Conservation (phyloP, 257 asterid genomes). For the Scutellaria minor region DNA sequence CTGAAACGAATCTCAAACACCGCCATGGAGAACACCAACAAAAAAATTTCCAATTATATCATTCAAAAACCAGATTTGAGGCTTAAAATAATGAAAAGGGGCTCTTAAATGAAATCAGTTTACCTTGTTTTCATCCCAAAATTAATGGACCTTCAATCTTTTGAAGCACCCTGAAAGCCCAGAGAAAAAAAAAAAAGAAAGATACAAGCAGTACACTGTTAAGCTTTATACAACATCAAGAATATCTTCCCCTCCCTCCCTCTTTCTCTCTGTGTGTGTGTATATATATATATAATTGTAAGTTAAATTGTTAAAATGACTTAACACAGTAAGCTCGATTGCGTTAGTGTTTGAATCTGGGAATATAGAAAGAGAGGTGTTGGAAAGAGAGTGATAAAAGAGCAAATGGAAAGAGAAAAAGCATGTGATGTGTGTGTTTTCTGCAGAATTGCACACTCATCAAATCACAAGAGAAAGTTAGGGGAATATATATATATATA, state of each 20-base stretch:
- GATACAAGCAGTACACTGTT: conserved; percentile 4
- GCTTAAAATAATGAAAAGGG: conserved; percentile 22
- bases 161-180: conserved; percentile 39
- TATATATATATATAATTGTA: not conserved
- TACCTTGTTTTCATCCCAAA: conserved; percentile 43
- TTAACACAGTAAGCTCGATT: conserved; percentile 19
- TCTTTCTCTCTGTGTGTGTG: too few relatives aligned
- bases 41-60: conserved; percentile 21
- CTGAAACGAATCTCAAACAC: conserved; percentile 27
- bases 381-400: not conserved
- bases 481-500: conserved; percentile 21
- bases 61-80: conserved; percentile 51
- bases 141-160: conserved; percentile 44
- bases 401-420: conserved; percentile 19
- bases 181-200: conserved; percentile 23
- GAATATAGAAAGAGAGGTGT: conserved; percentile 19
- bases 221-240: conserved; percentile 8
- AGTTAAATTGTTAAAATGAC: not conserved
- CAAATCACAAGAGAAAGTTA: conserved; percentile 37
- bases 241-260: not conserved
- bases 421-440: conserved; percentile 23
- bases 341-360: conserved; percentile 40
- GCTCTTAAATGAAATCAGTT: conserved; percentile 28
- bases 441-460: conserved; percentile 19
- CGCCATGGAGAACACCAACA: conserved; percentile 5